Base-by-base conservation (phyloP, 2,329 filamentous ascomycete genomes). In the Aspergillus unguis region DNA sequence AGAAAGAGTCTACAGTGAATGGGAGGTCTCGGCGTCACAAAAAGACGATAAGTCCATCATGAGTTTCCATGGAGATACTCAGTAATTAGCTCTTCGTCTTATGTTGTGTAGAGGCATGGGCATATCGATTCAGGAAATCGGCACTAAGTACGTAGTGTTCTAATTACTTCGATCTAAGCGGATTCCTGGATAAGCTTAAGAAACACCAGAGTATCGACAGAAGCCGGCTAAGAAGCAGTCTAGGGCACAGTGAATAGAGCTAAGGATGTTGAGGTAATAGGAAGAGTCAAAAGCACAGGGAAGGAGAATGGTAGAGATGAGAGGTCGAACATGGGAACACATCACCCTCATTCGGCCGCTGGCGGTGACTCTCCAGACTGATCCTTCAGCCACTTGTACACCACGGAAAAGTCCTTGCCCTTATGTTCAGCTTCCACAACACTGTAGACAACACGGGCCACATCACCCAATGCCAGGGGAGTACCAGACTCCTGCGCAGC, bases 361-460 rank as follows among this genome's bases (percentile, higher is more conserved):
- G 17, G 17, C 17, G 17, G 17, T 17, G 17, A 17, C 17, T 17
- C 17, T 17, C 17, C 17, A 17, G 70, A 71, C 56, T 67, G 67
- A 17, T 66, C 68, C 58, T 66, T 63, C 38, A 91, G 64, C 74
- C 86, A 89, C 62, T 85, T 79, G 69, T 92, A 94, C 6, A 94
- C 84, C 6, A 92, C 87, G 0, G 87, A 91, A 70, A 94, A 94
- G 67, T 94, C 89, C 53, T 85, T 82, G 1, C 87, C 86, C 57
- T 82, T 81, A 50, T 88, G 82, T 44, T 78, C 75, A 59, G 79
- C 71, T 66, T 86, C 84, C 0, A 86, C 85, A 28, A 76, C 75
- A 58, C 85, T 83, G 63, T 94, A 94, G 5, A 92, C 82, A 44
- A 81, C 76, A 35, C 75, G 78, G 1, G 87, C 87, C 60, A 76